These are phyloP conservation scores for Astragalus membranaceus DNA, from an alignment of 306 rosid genomes.

Conservation along the genomic window DNA sequence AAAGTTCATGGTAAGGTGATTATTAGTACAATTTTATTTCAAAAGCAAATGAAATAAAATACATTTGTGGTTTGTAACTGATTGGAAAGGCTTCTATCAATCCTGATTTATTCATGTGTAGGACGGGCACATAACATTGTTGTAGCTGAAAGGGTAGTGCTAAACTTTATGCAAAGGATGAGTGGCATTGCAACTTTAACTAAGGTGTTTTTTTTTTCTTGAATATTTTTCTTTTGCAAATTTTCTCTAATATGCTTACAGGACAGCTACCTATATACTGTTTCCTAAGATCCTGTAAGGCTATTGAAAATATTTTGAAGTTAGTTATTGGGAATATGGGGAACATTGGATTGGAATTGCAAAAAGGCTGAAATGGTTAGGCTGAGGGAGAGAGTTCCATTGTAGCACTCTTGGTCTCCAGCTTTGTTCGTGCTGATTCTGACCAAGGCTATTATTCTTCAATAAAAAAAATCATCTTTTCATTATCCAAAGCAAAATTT, in stretches of 20 bases:
- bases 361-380: background rate
- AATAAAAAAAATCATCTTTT: background rate
- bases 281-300: background rate
- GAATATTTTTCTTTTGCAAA: background rate
- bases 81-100: conserved; percentile 10
- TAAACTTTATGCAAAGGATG: conserved; percentile 97
- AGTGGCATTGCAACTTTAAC: conserved; percentile 94
- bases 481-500: background rate
- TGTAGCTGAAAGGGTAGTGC: conserved; percentile 80
- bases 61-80: conserved; percentile 9
- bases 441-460: background rate
- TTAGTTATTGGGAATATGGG: background rate
- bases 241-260: background rate
- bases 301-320: background rate
- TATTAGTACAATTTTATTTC: background rate
- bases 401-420: background rate
- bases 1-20: conserved; percentile 63
- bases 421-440: background rate
- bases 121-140: conserved; percentile 80
- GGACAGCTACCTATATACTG: background rate
- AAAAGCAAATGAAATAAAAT: background rate
- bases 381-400: background rate
- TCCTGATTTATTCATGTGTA: conserved; percentile 29
- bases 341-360: background rate
- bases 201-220: conserved; percentile 43